Percentiles rank a stretch among this genome's conserved stretches.
Evolutionary conservation across 139 green algal genomes (phyloP).

Genomic region (Limnomonas spitsbergensis): DNA sequence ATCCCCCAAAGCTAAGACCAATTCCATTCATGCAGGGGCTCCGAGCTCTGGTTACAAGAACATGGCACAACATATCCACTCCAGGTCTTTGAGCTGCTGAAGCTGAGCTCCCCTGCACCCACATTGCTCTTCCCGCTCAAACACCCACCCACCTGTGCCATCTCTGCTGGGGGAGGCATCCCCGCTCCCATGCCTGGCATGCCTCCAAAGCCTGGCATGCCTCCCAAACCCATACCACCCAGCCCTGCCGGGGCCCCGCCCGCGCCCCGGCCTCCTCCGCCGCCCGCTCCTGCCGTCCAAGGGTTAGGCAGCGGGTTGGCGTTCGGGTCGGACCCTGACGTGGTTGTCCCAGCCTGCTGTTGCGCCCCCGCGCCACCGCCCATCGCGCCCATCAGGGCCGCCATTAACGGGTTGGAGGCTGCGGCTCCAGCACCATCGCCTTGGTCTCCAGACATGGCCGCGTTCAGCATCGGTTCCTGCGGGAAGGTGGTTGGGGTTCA

Average conservation of each 20-base stretch:
- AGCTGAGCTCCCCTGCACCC: too few species aligned
- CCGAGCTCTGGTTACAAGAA: too few species aligned
- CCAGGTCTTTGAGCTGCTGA: too few species aligned
- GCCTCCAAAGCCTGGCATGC: conserved; percentile 8
- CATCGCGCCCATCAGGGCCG: conserved; percentile 49
- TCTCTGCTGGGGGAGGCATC: conserved; percentile 2
- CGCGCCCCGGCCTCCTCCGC: conserved; percentile 4
- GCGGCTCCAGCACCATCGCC: not conserved
- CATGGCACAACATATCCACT: too few species aligned
- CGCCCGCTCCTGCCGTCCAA: conserved; percentile 60
- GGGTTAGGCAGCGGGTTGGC: conserved; percentile 92
- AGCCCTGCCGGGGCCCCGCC: conserved; percentile 22
- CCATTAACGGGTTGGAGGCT: conserved; percentile 61
- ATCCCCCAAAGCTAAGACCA: too few species aligned
- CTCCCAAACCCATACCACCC: conserved; percentile 24
- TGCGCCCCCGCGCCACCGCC: too few species aligned
- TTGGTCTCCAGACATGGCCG: conserved; percentile 36
- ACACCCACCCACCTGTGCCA: too few species aligned
- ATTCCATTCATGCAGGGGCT: too few species aligned
- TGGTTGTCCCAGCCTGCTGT: too few species aligned
- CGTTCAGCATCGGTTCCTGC: conserved; percentile 76
- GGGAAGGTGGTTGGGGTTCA: conserved; percentile 2
- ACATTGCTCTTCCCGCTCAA: too few species aligned
- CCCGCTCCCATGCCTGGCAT: not conserved
- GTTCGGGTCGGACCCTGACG: conserved; percentile 56